Evolutionary conservation across 2,329 filamentous ascomycete genomes (phyloP).

Genomic region (Penicillium vulpinum): DNA sequence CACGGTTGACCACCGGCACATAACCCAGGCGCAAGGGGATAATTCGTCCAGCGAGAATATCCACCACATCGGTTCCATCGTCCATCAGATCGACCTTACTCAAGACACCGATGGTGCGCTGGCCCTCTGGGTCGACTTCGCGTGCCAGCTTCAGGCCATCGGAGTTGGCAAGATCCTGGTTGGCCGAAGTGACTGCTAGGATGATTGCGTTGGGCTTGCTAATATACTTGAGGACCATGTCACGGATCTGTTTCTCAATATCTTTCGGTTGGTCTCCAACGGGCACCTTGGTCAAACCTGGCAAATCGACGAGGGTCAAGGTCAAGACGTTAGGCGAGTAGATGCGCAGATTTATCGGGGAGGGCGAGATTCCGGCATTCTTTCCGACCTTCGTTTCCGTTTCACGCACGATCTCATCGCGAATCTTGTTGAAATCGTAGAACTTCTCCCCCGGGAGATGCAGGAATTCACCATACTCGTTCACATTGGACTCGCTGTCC

Average conservation of each 20-base stretch:
- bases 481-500: constrained; percentile 84
- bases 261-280: constrained; percentile 95
- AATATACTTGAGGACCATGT: constrained; percentile 99
- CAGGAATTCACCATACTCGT: constrained; percentile 99
- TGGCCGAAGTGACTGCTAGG: constrained; percentile 91
- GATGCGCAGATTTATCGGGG: constrained; percentile 95
- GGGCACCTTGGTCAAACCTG: constrained; percentile 92
- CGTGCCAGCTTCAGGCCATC: constrained; percentile 94
- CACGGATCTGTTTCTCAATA: constrained; percentile 93
- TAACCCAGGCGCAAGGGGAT: constrained; percentile 94
- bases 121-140: constrained; percentile 95
- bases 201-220: constrained; percentile 98
- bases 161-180: constrained; percentile 97
- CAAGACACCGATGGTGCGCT: constrained; percentile 95
- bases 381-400: constrained; percentile 94
- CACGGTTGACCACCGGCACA: constrained; percentile 95
- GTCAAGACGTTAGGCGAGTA: constrained; percentile 98
- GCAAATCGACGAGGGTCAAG: constrained; percentile 92
- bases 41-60: constrained; percentile 95
- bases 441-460: constrained; percentile 98
- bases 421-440: constrained; percentile 96
- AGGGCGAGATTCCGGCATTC: constrained; percentile 94
- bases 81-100: constrained; percentile 99
- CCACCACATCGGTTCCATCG: constrained; percentile 95
- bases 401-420: constrained; percentile 95